Evolutionary conservation across 371 early-diverging fungal species (phyloP).

Genomic region (Actinomucor elegans): DNA sequence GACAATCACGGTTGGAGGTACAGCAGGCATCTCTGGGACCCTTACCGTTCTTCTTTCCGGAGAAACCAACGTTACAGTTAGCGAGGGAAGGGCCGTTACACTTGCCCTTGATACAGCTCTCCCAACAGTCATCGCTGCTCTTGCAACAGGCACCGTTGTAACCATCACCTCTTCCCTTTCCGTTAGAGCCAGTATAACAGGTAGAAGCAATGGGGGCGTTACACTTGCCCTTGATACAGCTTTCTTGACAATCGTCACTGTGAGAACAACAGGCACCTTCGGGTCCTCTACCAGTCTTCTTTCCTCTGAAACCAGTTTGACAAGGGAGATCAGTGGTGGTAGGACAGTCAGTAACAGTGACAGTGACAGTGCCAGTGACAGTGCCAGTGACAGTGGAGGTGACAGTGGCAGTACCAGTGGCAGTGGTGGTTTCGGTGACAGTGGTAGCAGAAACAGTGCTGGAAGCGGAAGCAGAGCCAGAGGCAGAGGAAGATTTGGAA

Average conservation of each 20-base stretch:
- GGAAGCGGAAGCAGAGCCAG: constrained; percentile 4
- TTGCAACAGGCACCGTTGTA: constrained; percentile 13
- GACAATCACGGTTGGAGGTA: constrained; percentile 1
- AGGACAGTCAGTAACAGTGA: constrained; percentile 1
- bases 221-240: constrained; percentile 9
- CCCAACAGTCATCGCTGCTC: constrained; percentile 4
- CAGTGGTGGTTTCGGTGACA: not conserved
- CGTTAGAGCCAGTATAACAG: constrained; percentile 7
- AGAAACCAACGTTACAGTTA: constrained; percentile 6
- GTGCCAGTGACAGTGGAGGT: not conserved
- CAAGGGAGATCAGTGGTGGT: constrained; percentile 1
- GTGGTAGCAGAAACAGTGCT: not conserved
- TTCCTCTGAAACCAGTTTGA: constrained; percentile 3
- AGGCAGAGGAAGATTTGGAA: not conserved
- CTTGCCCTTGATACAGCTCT: constrained; percentile 3
- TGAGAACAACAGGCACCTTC: constrained; percentile 6
- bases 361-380: not conserved
- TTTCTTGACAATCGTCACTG: constrained; percentile 13
- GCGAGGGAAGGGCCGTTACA: constrained; percentile 8
- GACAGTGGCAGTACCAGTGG: not conserved
- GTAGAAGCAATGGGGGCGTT: constrained; percentile 2
- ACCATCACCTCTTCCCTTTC: constrained; percentile 6
- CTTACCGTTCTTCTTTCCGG: constrained; percentile 14
- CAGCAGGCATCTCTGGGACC: constrained; percentile 19
- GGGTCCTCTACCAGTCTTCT: constrained; percentile 3